Conservation (phyloP, 148 eudicot genomes). For the Camellia japonica region DNA sequence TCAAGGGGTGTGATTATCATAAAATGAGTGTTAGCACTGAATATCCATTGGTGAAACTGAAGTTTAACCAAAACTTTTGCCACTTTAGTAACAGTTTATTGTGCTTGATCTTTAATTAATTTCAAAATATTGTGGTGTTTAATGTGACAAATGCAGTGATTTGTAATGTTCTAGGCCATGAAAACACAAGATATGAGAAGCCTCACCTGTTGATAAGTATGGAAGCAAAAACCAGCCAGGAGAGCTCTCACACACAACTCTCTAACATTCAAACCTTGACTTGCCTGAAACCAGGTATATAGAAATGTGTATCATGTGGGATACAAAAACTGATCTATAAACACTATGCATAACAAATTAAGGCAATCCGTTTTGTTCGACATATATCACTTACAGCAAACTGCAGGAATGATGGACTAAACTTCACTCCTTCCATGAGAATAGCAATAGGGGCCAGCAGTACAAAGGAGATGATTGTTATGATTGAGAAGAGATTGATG, state of each 20-base stretch:
- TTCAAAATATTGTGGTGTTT: too few species aligned
- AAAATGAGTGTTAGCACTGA: not conserved
- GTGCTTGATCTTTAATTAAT: not conserved
- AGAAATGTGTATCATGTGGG: not conserved
- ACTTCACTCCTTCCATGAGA: slow-evolving; percentile 64
- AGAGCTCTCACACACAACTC: slow-evolving; percentile 45
- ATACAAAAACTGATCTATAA: not conserved
- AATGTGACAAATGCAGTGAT: too few species aligned
- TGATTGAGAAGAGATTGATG: slow-evolving; percentile 77
- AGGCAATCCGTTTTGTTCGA: not conserved
- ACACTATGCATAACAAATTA: not conserved
- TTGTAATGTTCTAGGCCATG: too few species aligned
- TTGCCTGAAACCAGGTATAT: slow-evolving; percentile 34
- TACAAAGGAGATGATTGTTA: slow-evolving; percentile 65
- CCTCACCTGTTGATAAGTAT: slow-evolving; percentile 49
- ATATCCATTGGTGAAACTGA: not conserved
- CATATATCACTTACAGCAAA: slow-evolving; percentile 36
- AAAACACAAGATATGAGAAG: not conserved
- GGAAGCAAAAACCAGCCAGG: slow-evolving; percentile 53
- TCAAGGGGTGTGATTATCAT: not conserved
- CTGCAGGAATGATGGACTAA: slow-evolving; percentile 65
- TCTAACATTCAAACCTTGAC: slow-evolving; percentile 42
- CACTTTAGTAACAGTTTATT: not conserved
- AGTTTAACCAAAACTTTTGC: not conserved
- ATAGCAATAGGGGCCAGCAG: slow-evolving; percentile 58